Base-by-base conservation (phyloP, 306 rosid species). In the Prunus mongolica region DNA sequence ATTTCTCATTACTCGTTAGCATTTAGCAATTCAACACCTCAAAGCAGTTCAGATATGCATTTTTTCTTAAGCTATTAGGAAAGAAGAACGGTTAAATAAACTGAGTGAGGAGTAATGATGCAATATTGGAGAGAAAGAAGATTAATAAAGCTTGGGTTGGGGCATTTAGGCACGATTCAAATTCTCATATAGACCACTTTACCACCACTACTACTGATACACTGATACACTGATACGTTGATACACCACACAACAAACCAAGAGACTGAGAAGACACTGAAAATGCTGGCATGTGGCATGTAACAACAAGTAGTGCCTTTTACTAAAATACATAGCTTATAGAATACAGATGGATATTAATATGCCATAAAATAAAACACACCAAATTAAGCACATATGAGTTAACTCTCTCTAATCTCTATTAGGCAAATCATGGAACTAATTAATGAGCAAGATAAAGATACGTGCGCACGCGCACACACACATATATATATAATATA, bases 261-360 rank as follows among this genome's bases (percentile, higher is more conserved):
- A 77, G 80, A 44, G 77, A 84, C 90, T 38, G 2, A 38, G 44
- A 38, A 38, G 44, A 38, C 9, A 38, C 44, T 71, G 54, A 81
- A 79, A 67, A 73, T 55, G 80, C 74, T 78, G 80, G 81, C 90
- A 83, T 30, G 51, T 78, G 80, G 81, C 90, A 83, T 41, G 51
- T 56, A 79, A 71, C 54, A 78, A 88, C 69, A 78, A 69, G 10
- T 38, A 69, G 30, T 46, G 44, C 16, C 32, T 22, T 71, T 27
- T 18, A 63, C 78, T 41, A 64, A 5, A 49, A 32, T 45, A 80
- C 52, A 67, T 38, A 38, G 44, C 44, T 38, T 57, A 71, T 71
- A 81, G 12, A 75, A 75, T 67, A 71, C 69, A 76, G 28, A 79
- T 78, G 75, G 62, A 14, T 62, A 62, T 7, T 38, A 38, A 38